Base-by-base conservation (phyloP, 805 yeast genomes). In the Metschnikowia reukaufii region DNA sequence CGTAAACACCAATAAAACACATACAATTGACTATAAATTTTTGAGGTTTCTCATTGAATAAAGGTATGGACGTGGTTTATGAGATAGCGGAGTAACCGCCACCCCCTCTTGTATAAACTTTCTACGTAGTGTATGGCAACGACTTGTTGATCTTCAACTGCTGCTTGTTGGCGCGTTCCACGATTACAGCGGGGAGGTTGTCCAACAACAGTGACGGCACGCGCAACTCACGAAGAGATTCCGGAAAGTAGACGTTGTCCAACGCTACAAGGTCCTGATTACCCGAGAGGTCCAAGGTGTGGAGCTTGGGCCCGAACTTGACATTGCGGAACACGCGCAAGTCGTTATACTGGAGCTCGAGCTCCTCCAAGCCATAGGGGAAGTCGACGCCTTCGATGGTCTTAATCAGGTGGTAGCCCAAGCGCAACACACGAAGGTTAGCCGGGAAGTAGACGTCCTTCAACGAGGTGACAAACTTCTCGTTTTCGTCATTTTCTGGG, bases 391-490 rank as follows among this genome's bases (percentile, higher is more conserved):
- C 55, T 54, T 73, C 77, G 25, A 73, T 51, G 7, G 64, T 39
- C 48, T 67, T 70, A 33, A 73, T 70, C 30, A 66, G 59, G 49
- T 73, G 77, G 48, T 68, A 70, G 7, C 69, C 74, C 19, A 73
- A 50, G 44, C 65, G 64, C 45, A 73, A 56, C 3, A 67, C 66
- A 36, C 63, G 63, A 33, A 73, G 59, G 45, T 59, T 58, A 10
- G 61, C 61, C 0, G 77, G 76, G 21, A 71, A 63, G 4, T 62
- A 52, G 4, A 72, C 74, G 52, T 73, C 77, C 50, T 72, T 72
- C 36, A 73, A 56, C 4, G 73, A 66, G 2, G 73, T 67, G 29
- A 73, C 60, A 47, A 66, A 66, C 52, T 70, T 73, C 42, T 72
- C 77, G 50, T 64, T 62, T n/a, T 71, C 76, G 21, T 68, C 70